phyloP scores from a whole-genome alignment of 148 eudicot genomes.

The Chenopodium album region DNA sequence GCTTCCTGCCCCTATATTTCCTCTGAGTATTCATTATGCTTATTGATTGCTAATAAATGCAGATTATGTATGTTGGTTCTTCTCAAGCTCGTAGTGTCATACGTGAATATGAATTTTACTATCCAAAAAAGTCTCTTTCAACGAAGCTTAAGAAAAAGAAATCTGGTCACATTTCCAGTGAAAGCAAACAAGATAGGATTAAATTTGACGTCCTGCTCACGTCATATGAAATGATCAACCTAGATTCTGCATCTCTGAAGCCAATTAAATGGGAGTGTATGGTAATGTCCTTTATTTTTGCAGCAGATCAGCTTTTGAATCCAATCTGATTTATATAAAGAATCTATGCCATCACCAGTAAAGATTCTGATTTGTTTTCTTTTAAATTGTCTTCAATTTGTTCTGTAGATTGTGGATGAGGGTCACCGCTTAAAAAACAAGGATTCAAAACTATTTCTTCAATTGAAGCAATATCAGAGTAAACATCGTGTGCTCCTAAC shows the following conservation, averaged over 20 bases:
- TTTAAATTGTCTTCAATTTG: conserved; percentile 23
- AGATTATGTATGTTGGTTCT: conserved; percentile 98
- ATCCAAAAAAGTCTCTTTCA: conserved; percentile 51
- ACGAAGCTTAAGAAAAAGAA: conserved; percentile 84
- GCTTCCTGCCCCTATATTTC: not conserved
- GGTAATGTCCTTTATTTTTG: conserved; percentile 44
- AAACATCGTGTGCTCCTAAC: conserved; percentile 89
- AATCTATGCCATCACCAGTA: not conserved
- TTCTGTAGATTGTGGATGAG: conserved; percentile 88
- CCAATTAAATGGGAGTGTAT: conserved; percentile 94
- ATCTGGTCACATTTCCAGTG: conserved; percentile 52
- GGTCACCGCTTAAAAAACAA: conserved; percentile 98
- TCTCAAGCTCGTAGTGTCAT: conserved; percentile 76
- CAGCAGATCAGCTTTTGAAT: conserved; percentile 6
- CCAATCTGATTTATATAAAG: not conserved
- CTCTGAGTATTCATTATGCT: conserved; percentile 1
- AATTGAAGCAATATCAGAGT: conserved; percentile 69
- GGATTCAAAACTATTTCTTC: conserved; percentile 86
- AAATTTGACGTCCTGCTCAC: conserved; percentile 95
- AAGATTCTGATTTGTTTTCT: conserved; percentile 1
- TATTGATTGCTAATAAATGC: conserved; percentile 24
- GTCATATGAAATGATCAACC: conserved; percentile 92
- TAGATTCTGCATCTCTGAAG: conserved; percentile 71
- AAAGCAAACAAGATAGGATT: conserved; percentile 85
- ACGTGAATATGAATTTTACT: conserved; percentile 82